These are phyloP conservation scores for Arabidopsis lyrata DNA, from an alignment of 441 rosid genomes.

Conservation along the genomic window DNA sequence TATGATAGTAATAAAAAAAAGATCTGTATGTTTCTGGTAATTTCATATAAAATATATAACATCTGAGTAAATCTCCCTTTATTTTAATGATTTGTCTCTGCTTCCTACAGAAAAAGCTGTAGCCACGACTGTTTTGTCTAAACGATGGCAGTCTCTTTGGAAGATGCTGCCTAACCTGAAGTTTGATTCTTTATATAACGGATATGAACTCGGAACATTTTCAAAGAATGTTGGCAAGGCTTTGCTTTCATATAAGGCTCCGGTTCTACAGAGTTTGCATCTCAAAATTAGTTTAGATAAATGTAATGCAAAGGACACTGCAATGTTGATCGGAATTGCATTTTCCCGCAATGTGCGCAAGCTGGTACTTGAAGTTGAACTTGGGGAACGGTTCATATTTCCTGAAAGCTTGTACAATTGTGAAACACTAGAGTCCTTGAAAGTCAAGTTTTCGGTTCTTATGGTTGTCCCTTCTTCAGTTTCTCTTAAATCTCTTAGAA, in stretches of 20 bases:
- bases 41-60: too few species aligned
- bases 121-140: conserved; percentile 9
- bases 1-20: too few species aligned
- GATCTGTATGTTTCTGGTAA: too few species aligned
- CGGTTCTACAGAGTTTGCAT: conserved; percentile 1
- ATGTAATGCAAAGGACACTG: not conserved
- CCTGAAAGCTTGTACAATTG: not conserved
- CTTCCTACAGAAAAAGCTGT: not conserved
- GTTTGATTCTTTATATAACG: not conserved
- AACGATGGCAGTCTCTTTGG: not conserved
- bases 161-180: not conserved
- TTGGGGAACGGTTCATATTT: not conserved
- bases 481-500: not conserved
- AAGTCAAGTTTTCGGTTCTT: not conserved
- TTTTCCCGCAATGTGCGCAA: not conserved
- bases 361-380: not conserved
- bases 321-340: not conserved
- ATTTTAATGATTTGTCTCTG: too few species aligned
- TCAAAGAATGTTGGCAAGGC: not conserved
- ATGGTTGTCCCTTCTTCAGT: not conserved
- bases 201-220: not conserved
- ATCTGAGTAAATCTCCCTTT: too few species aligned
- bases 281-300: not conserved
- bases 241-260: conserved; percentile 7
- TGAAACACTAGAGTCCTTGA: not conserved